Evolutionary conservation across 805 yeast genomes (phyloP), one percentile per base, ranked within the genome.

Genomic region (Jamesozyma rosinii): DNA sequence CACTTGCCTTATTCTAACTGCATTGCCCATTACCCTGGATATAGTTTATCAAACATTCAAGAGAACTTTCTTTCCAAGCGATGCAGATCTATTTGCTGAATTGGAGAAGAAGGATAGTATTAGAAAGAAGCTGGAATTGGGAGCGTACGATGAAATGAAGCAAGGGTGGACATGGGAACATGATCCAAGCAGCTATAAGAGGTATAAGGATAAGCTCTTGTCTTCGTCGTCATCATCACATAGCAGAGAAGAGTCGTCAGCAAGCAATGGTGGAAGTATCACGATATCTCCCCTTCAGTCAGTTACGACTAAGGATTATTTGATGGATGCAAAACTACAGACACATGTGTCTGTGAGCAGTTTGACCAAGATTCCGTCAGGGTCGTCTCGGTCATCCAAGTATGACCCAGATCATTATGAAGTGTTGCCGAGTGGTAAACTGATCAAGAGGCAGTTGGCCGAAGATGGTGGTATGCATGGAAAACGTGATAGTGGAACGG

Each of bases 121-220:
- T 54, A 72, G 92, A 52, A 74, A 75, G 49, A 70, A 74, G 35
- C 71, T 92, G 53, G 97, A 92, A 60, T 61, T 74, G 24, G 81
- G 74, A 35, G 81, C 97, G 0, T 81, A 71, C 54, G 69, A 69
- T 22, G 94, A 88, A 49, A 70, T 92, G 61, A 67, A 72, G 40
- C 92, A 84, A 58, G 81, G 94, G 2, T 83, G 94, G 95, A 72
- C 73, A 3, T 78, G 82, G 77, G 68, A 69, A 3, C 66, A 64
- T 42, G 82, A 79, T 44, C 68, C 66, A 31, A 51, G 67, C 40
- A 55, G 66, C 10, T 34, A 58, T 21, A 43, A 55, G n/a, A 50
- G 53, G 29, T 57, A 64, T 35, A 57, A 53, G 15, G 54, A 50
- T 15, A 59, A 51, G 32, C 45, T 55, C 1, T 37, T 49, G 18